These are phyloP conservation scores for Hanseniaspora pseudoguilliermondii DNA, from an alignment of 805 yeast genomes.

Conservation along the genomic window DNA sequence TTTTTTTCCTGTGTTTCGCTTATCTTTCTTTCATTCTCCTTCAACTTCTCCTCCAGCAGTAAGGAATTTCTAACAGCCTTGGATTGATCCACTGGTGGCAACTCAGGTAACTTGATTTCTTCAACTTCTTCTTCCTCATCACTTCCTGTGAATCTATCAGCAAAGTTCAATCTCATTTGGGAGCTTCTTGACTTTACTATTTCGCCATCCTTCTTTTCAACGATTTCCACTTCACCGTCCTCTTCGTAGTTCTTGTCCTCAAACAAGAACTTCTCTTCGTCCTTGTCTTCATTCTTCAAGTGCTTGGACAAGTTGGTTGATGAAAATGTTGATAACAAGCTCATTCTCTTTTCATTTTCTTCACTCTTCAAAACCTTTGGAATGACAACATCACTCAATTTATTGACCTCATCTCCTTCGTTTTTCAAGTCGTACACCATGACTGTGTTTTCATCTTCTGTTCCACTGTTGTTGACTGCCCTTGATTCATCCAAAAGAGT, in stretches of 20 bases:
- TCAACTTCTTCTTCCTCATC: slow-evolving; percentile 10
- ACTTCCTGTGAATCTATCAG: slow-evolving; percentile 28
- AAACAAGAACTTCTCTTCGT: slow-evolving; percentile 11
- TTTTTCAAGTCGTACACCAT: slow-evolving; percentile 9
- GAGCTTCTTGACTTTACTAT: slow-evolving; percentile 15
- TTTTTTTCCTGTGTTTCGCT: slow-evolving; percentile 12
- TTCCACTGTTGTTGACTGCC: neutral
- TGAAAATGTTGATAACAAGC: slow-evolving; percentile 61
- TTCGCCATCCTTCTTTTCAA: slow-evolving; percentile 18
- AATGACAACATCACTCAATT: slow-evolving; percentile 49
- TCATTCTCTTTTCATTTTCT: slow-evolving; percentile 45
- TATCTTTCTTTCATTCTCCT: slow-evolving; percentile 14
- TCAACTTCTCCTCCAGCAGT: slow-evolving; percentile 14
- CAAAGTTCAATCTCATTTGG: slow-evolving; percentile 28
- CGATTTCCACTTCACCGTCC: slow-evolving; percentile 18
- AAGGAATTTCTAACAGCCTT: slow-evolving; percentile 7
- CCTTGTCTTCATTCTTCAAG: slow-evolving; percentile 39
- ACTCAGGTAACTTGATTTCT: slow-evolving; percentile 20
- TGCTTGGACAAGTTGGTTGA: slow-evolving; percentile 33
- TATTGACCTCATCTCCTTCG: slow-evolving; percentile 31
- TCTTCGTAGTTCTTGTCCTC: slow-evolving; percentile 12
- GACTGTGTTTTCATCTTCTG: neutral
- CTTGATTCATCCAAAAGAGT: slow-evolving; percentile 4
- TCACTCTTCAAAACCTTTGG: slow-evolving; percentile 64
- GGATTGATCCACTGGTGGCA: slow-evolving; percentile 22